Conservation (phyloP, 139 green algal species). For the Medakamo hakoo region DNA sequence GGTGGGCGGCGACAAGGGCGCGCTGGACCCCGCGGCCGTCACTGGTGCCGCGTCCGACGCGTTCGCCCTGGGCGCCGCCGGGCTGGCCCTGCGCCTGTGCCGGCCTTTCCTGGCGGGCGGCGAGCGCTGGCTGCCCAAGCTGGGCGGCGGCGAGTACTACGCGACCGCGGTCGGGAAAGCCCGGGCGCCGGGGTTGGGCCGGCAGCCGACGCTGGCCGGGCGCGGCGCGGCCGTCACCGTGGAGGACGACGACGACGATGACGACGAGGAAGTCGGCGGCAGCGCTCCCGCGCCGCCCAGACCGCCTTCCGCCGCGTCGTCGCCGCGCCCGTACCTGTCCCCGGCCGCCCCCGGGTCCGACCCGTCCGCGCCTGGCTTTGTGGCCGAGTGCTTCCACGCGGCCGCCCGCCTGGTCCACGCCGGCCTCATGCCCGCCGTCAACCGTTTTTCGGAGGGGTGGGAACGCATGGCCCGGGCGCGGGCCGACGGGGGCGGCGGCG, state of each 20-base stretch:
- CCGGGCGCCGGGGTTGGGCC: not conserved
- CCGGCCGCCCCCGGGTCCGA: slow-evolving; percentile 2
- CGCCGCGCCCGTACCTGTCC: slow-evolving; percentile 5
- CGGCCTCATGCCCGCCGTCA: slow-evolving; percentile 30
- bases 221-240: not conserved
- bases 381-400: slow-evolving; percentile 58
- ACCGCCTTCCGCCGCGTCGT: not conserved
- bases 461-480: not conserved
- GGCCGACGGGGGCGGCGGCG: too few species aligned
- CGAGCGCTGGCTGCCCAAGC: slow-evolving; percentile 8
- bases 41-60: slow-evolving; percentile 5
- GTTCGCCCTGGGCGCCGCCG: slow-evolving; percentile 14
- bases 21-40: not conserved
- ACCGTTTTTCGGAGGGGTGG: slow-evolving; percentile 5
- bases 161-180: not conserved
- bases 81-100: slow-evolving; percentile 20
- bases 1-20: slow-evolving; percentile 2
- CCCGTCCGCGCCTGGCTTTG: slow-evolving; percentile 29
- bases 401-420: slow-evolving; percentile 33
- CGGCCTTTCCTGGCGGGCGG: slow-evolving; percentile 17
- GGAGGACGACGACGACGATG: not conserved
- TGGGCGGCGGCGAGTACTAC: slow-evolving; percentile 22
- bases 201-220: slow-evolving; percentile 4
- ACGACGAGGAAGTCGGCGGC: too few species aligned
- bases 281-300: too few species aligned